Evolutionary conservation across 306 rosid species (phyloP), one percentile per base, ranked within the genome.

Genomic region (Luffa aegyptiaca): DNA sequence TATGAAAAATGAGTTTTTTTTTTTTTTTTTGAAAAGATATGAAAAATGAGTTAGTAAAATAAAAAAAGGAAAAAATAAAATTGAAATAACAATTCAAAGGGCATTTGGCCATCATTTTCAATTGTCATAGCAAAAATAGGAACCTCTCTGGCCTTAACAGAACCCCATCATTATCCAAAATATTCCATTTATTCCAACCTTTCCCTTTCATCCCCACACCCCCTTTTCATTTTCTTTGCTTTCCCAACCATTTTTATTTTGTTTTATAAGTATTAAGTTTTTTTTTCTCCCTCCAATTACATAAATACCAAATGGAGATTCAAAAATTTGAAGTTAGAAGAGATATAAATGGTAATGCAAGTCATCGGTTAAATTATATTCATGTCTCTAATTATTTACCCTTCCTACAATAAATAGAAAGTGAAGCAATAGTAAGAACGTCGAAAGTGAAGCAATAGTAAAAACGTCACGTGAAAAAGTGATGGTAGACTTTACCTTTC

Each of bases 101-200:
- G 69, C 36, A 62, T 33, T 62, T 62, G 53, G 75, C 18, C 75
- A 70, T 70, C 75, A 70, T 70, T 70, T 70, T 70, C 75, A 70
- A 70, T 70, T 70, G 75, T 70, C 55, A 70, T 70, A 44, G 37
- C 53, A 70, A 70, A 70, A 70, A 70, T 70, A 70, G 75, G 35
- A 70, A 70, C 53, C 17, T 70, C 53, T 44, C 18, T 44, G 75
- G 8, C 1, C 37, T 36, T 44, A 46, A 70, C 76, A 70, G 56
- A 42, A 70, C 4, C 0, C 61, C 63, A 55, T 75, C 45, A 16
- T 55, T 75, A 52, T 49, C 63, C 63, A n/a, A 55, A 75, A 75
- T 52, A 52, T 75, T 55, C 88, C 87, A 85, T 88, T 90, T 79
- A 83, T 85, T 91, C 79, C 26, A 75, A 49, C 64, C 42, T 49